These are phyloP conservation scores for Avena eriantha DNA, from an alignment of 176 grass and related monocot genomes.

Conservation along the genomic window DNA sequence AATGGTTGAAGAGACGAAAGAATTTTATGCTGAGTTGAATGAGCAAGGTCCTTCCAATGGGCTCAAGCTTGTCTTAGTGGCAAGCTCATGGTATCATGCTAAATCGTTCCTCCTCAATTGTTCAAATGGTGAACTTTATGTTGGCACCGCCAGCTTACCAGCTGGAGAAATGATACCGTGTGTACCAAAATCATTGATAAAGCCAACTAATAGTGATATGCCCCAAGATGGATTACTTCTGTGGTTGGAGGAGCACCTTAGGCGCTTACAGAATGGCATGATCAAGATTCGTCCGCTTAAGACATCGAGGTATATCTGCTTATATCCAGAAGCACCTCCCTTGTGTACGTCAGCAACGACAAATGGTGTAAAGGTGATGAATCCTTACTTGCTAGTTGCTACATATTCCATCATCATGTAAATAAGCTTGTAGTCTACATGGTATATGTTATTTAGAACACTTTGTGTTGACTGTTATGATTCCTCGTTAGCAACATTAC, in stretches of 20 bases:
- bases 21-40: constrained; percentile 27
- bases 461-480: neutral
- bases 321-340: constrained; percentile 79
- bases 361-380: constrained; percentile 84
- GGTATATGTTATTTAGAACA: neutral
- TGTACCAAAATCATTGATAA: constrained; percentile 72
- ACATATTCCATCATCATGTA: constrained; percentile 27
- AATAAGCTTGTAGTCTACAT: constrained; percentile 3
- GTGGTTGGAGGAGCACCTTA: constrained; percentile 96
- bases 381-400: constrained; percentile 36
- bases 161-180: constrained; percentile 78
- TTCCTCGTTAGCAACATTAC: neutral
- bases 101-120: constrained; percentile 85
- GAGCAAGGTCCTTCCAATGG: constrained; percentile 35
- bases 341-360: constrained; percentile 69
- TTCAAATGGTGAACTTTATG: constrained; percentile 74
- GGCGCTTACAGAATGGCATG: constrained; percentile 75
- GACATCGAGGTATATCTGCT: constrained; percentile 63
- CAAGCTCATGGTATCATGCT: constrained; percentile 58
- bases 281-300: constrained; percentile 58
- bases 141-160: constrained; percentile 63
- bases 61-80: constrained; percentile 62
- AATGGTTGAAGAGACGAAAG: constrained; percentile 62
- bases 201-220: constrained; percentile 47
- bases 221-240: constrained; percentile 84